Conservation (phyloP, 2,329 filamentous ascomycete genomes). For the Magnaporthales sp. region DNA sequence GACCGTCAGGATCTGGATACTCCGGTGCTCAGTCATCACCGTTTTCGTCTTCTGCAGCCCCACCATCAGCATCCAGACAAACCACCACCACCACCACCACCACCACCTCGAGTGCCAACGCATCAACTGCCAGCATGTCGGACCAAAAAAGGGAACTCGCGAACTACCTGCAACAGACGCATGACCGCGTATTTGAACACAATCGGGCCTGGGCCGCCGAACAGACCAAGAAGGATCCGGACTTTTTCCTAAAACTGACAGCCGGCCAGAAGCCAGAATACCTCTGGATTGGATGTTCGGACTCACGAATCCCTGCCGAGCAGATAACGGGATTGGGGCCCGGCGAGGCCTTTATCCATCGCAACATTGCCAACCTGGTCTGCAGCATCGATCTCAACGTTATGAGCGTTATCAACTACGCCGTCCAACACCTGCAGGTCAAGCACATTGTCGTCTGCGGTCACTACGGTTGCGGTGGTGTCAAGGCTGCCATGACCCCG, state of each 20-base stretch:
- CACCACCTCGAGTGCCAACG: background rate
- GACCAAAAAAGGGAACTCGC: conserved; percentile 30
- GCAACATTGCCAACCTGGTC: conserved; percentile 90
- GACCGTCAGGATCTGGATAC: background rate
- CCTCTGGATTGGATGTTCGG: conserved; percentile 85
- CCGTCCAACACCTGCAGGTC: conserved; percentile 70
- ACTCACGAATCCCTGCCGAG: conserved; percentile 86
- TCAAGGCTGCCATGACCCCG: conserved; percentile 66
- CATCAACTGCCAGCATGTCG: conserved; percentile 3
- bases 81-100: background rate
- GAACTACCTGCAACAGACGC: conserved; percentile 51
- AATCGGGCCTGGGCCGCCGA: conserved; percentile 58
- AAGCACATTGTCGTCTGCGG: conserved; percentile 76
- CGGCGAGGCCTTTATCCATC: conserved; percentile 90
- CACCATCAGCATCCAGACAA: background rate
- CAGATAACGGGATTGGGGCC: conserved; percentile 74
- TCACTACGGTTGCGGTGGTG: conserved; percentile 70
- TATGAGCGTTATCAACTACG: conserved; percentile 78
- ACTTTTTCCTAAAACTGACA: conserved; percentile 56
- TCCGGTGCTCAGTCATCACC: background rate
- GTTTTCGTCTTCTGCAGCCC: background rate
- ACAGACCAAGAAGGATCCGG: conserved; percentile 49
- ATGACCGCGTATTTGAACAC: conserved; percentile 61
- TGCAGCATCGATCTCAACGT: conserved; percentile 72
- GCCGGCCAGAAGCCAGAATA: conserved; percentile 62